Conservation (phyloP, 768 basidiomycete species). For the Termitomyces sp. region DNA sequence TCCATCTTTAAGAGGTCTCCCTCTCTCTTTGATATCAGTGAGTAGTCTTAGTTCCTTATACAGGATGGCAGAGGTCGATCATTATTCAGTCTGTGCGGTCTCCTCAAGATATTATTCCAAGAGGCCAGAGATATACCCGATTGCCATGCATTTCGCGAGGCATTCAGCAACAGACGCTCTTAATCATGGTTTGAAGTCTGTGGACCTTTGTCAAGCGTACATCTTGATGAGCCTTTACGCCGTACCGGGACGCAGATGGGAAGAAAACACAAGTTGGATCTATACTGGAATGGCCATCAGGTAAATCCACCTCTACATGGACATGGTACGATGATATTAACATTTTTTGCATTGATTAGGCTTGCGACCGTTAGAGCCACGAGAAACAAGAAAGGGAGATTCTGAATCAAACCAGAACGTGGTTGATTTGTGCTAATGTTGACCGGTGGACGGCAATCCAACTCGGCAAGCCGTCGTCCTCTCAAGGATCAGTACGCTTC, state of each 20-base stretch:
- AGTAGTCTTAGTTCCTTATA: constrained; percentile 26
- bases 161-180: constrained; percentile 77
- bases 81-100: constrained; percentile 69
- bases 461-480: constrained; percentile 85
- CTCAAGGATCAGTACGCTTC: constrained; percentile 70
- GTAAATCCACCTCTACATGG: too few relatives aligned
- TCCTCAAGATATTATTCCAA: constrained; percentile 77
- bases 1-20: constrained; percentile 83
- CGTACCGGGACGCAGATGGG: constrained; percentile 79
- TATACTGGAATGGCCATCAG: constrained; percentile 86
- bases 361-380: too few relatives aligned
- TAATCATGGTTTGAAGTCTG: constrained; percentile 79
- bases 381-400: constrained; percentile 81
- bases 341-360: too few relatives aligned
- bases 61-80: neutral
- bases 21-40: constrained; percentile 85
- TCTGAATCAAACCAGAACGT: constrained; percentile 80
- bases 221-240: constrained; percentile 82
- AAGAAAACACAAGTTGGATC: constrained; percentile 88
- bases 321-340: too few relatives aligned
- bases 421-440: constrained; percentile 88
- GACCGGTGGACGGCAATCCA: constrained; percentile 87
- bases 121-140: constrained; percentile 80
- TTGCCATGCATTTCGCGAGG: constrained; percentile 88
- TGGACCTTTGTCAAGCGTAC: constrained; percentile 90